Evolutionary conservation across 306 rosid species (phyloP), one percentile per base, ranked within the genome.

Genomic region (Lagenaria siceraria): DNA sequence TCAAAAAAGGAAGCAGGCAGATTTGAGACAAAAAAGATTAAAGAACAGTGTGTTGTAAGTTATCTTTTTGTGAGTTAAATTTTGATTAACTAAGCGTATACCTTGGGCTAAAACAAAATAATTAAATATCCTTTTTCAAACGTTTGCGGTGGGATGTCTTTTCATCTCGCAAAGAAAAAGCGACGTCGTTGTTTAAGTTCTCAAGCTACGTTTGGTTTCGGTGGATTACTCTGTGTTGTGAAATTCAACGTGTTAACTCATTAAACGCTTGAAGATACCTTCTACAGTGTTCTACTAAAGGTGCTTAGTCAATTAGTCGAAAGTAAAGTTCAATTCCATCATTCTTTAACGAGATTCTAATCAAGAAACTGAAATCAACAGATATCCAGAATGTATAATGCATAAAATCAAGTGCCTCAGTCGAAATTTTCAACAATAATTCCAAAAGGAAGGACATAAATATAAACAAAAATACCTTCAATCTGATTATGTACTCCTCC

Each of bases 401-500:
- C 49, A 19, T 15, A 40, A 66, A 65, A 65, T 14, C 36, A 33
- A 33, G 36, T 33, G 36, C 36, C 36, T 33, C 36, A 33, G 36
- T 33, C 36, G 36, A 33, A 33, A 33, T 33, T 33, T 33, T 33
- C 36, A 42, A 42, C 12, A 42, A 42, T 5, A 36, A 36, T 36
- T 36, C 0, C 6, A 36, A 36, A 36, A 36, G 42, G 8, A 36
- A 12, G 0, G 52, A 12, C 17, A 46, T 1, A 46, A 10, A 46
- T 46, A 13, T 46, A 46, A 2, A 46, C 4, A 46, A 2, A 46
- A 46, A 46, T 61, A 95, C 99, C 99, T 96, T 96, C 83, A 96
- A 86, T 80, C 85, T 85, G 75, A 96, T 96, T 64, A 96, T 96
- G 84, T 88, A 96, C 74, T 96, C 99, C 79, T 96, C 99, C 81